phyloP scores from a whole-genome alignment of 2,329 filamentous ascomycete genomes.

The Talaromyces sp. region DNA sequence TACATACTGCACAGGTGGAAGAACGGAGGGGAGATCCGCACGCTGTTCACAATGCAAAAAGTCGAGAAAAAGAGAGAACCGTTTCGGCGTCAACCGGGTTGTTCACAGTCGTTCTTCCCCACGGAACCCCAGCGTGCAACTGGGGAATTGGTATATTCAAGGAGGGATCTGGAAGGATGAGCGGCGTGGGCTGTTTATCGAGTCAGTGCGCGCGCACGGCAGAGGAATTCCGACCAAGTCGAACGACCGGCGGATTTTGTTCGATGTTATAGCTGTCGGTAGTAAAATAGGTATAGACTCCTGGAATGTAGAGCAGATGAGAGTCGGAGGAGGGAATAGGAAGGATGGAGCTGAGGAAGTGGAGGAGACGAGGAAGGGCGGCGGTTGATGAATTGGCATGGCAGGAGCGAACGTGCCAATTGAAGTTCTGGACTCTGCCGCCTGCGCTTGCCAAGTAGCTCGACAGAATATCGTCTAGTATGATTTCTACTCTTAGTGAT shows the following conservation, averaged over 20 bases:
- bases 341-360: not conserved
- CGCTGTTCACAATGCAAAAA: not conserved
- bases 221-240: not conserved
- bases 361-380: not conserved
- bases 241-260: not conserved
- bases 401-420: conserved; percentile 13
- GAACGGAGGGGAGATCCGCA: not conserved
- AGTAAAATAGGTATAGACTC: not conserved
- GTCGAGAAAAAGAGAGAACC: not conserved
- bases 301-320: not conserved
- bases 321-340: not conserved
- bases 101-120: not conserved
- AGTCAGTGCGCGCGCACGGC: conserved; percentile 1
- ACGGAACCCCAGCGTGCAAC: not conserved
- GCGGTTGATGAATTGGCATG: conserved; percentile 15
- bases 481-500: not conserved
- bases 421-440: conserved; percentile 13
- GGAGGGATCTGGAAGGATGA: not conserved
- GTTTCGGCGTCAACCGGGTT: not conserved
- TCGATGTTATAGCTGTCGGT: not conserved
- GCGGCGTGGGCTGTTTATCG: conserved; percentile 1
- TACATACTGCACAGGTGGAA: not conserved
- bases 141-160: not conserved
- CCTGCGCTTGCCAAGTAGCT: conserved; percentile 7
- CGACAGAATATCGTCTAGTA: not conserved